Base-by-base conservation (phyloP, 1,139 yeast species). In the Diutina scorzettiae region DNA sequence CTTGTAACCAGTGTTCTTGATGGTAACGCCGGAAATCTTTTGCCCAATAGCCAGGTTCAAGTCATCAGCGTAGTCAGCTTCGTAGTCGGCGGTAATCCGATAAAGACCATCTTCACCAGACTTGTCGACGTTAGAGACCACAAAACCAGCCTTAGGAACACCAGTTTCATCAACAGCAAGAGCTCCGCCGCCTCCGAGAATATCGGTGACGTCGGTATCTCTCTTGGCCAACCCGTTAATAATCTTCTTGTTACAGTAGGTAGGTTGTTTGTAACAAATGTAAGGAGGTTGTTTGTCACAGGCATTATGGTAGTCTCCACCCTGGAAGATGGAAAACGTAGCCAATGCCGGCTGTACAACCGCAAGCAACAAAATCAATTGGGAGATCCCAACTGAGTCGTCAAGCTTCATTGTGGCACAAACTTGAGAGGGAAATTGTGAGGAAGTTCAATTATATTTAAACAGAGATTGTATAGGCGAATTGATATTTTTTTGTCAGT, bases 351-450 rank as follows among this genome's bases (percentile, higher is more conserved):
- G 37, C 24, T 32, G 37, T 25, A 32, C 37, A 32, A 32, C 21
- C 17, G 37, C 37, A 32, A 32, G 37, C 37, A 32, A 32, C 37
- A 32, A 32, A n/a, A 25, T 32, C 37, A 32, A 32, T 17, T 32
- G 37, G 37, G 37, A 14, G 14, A 32, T 19, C 24, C 37, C 37
- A 32, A 32, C 20, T 32, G 37, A 32, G 18, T 28, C 31, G 8
- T 27, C 30, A n/a, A 32, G 21, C 37, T 32, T 32, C 37, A 32
- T 32, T 32, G 37, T 25, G 30, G 30, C 30, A 27, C 30, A 5
- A 27, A 27, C 30, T 27, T 5, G n/a, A 27, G 30, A 27, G 14
- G 14, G 5, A 27, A 5, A 6, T 12, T 27, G 14, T 7, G 30
- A 14, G 30, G n/a, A 12, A 9, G n/a, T n/a, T n/a, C 12, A 14